Evolutionary conservation across 768 basidiomycete species (phyloP).

Genomic region (Xerocomellus amylosporus): DNA sequence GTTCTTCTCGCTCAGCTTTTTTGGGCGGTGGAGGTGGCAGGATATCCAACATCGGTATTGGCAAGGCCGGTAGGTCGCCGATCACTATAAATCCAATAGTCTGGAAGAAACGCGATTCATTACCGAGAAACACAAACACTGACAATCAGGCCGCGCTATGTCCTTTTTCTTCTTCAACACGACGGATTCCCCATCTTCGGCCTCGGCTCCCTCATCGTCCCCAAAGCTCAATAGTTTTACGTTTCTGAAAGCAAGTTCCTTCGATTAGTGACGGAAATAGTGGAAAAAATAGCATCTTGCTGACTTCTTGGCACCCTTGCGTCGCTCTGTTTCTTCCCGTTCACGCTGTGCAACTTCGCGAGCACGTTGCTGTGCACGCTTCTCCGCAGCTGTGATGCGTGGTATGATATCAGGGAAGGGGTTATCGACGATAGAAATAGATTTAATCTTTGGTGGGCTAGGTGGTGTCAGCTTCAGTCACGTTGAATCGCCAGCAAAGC

Average conservation of each 20-base stretch:
- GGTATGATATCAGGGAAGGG: conserved; percentile 95
- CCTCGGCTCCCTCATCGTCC: conserved; percentile 60
- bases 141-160: conserved; percentile 81
- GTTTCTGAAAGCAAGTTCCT: conserved; percentile 52
- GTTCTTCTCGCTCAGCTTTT: conserved; percentile 4
- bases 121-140: conserved; percentile 29
- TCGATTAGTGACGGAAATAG: neutral
- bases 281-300: conserved; percentile 19
- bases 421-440: conserved; percentile 82
- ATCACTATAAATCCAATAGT: conserved; percentile 23
- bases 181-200: conserved; percentile 52
- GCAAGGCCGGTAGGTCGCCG: conserved; percentile 7
- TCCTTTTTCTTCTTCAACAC: conserved; percentile 75
- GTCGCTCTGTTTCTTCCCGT: conserved; percentile 69
- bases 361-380: conserved; percentile 78
- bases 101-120: neutral
- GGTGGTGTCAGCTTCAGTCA: neutral
- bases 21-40: conserved; percentile 2
- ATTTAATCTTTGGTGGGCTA: conserved; percentile 90
- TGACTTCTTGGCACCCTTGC: conserved; percentile 86
- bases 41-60: conserved; percentile 10
- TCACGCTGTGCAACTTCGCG: conserved; percentile 72
- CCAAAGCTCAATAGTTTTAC: conserved; percentile 89
- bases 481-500: neutral
- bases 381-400: conserved; percentile 93